phyloP scores from a whole-genome alignment of 2,329 filamentous ascomycete genomes.

The Microdochium nivale region DNA sequence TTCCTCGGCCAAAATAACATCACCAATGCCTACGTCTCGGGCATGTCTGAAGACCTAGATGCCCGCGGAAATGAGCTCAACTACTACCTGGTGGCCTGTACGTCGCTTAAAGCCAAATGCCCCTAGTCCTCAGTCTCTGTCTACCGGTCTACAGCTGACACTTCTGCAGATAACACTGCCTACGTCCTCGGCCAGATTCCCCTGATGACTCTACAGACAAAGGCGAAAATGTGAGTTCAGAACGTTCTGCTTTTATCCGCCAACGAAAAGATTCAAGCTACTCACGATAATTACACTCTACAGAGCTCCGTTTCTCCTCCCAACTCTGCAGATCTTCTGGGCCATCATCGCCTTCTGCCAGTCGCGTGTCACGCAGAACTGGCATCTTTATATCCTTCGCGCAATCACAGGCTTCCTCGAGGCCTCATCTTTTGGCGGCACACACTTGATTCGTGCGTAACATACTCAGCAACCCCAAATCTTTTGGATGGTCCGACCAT shows the following conservation, averaged over 20 bases:
- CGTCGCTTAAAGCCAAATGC: background rate
- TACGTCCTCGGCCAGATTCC: conserved; percentile 16
- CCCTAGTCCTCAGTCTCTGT: background rate
- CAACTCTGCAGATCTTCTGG: conserved; percentile 13
- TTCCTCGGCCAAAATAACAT: conserved; percentile 3
- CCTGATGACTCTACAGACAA: conserved; percentile 18
- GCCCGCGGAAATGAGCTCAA: conserved; percentile 15
- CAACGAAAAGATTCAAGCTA: too few species aligned
- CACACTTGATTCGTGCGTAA: conserved; percentile 16
- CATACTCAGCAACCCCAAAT: background rate
- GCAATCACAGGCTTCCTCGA: conserved; percentile 7
- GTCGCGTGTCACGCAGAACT: conserved; percentile 8
- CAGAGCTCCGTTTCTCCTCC: conserved; percentile 14
- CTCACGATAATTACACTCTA: background rate
- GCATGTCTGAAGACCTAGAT: conserved; percentile 13
- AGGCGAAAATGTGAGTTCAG: conserved; percentile 13
- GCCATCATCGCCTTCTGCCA: conserved; percentile 16
- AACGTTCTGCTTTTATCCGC: background rate
- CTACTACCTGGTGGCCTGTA: conserved; percentile 1
- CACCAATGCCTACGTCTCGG: conserved; percentile 17
- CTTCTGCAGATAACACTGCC: conserved; percentile 29
- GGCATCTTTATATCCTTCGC: background rate
- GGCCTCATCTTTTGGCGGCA: conserved; percentile 16
- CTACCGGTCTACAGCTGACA: background rate
- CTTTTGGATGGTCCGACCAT: too few species aligned